These are phyloP conservation scores for Amphibolis antarctica DNA, from an alignment of 106 monocot species.

Conservation along the genomic window DNA sequence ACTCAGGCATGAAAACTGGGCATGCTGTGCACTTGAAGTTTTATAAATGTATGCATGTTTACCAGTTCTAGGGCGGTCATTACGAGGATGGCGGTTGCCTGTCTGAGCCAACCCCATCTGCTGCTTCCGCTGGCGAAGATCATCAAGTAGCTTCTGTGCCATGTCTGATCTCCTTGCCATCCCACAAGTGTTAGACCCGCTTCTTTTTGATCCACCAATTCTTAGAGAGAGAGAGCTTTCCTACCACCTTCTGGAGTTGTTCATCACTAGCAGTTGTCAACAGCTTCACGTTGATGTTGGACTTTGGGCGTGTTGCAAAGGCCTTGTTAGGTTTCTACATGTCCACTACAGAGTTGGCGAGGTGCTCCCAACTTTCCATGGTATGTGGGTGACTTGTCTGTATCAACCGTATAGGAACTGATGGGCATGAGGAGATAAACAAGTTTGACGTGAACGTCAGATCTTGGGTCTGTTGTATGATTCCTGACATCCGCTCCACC, in stretches of 20 bases:
- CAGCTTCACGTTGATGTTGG: no score
- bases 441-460: slow-evolving; percentile 34
- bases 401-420: slow-evolving; percentile 4
- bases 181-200: neutral
- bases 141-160: slow-evolving; percentile 28
- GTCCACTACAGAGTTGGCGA: slow-evolving; percentile 10
- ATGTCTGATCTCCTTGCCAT: slow-evolving; percentile 24
- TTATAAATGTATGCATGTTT: neutral
- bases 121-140: slow-evolving; percentile 22
- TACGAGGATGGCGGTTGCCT: neutral
- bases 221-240: no score
- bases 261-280: neutral
- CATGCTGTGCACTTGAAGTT: neutral
- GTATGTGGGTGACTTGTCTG: slow-evolving; percentile 2
- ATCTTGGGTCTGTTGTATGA: slow-evolving; percentile 12
- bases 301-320: no score
- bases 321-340: neutral
- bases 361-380: neutral
- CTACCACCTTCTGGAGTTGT: neutral
- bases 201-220: no score
- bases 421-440: neutral
- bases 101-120: slow-evolving; percentile 7
- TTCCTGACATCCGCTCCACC: slow-evolving; percentile 22
- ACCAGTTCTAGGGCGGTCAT: neutral
- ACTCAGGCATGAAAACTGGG: neutral